These are phyloP conservation scores for Pulveroboletus sp. DNA, from an alignment of 768 basidiomycete genomes.

Conservation along the genomic window DNA sequence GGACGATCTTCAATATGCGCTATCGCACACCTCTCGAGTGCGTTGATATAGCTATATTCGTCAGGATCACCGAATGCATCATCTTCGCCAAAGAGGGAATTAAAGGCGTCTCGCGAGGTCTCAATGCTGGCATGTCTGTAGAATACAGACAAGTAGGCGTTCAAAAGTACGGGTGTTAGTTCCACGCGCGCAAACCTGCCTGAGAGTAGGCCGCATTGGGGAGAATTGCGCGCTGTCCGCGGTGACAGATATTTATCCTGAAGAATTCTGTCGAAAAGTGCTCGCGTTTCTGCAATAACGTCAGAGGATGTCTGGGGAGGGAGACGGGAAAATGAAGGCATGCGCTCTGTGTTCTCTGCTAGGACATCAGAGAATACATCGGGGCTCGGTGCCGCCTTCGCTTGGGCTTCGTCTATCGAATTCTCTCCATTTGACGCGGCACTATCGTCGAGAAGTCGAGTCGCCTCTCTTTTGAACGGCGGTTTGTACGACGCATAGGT, in stretches of 20 bases:
- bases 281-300: conserved; percentile 60
- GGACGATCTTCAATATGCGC: conserved; percentile 42
- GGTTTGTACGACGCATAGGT: conserved; percentile 78
- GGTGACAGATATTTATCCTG: conserved; percentile 31
- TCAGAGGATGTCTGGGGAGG: conserved; percentile 73
- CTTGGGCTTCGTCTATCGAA: conserved; percentile 2
- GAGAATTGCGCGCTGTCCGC: not conserved
- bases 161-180: conserved; percentile 60
- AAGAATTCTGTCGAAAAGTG: conserved; percentile 61
- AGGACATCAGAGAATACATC: conserved; percentile 4
- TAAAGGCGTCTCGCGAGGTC: conserved; percentile 45
- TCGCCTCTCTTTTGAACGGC: conserved; percentile 53
- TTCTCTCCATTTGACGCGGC: not conserved
- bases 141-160: conserved; percentile 77
- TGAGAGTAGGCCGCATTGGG: conserved; percentile 7
- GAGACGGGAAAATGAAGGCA: conserved; percentile 40
- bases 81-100: conserved; percentile 41
- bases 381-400: not conserved
- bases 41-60: conserved; percentile 55
- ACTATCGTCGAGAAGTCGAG: conserved; percentile 36
- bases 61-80: conserved; percentile 31
- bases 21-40: conserved; percentile 59
- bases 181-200: conserved; percentile 54
- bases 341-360: not conserved
- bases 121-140: conserved; percentile 56